Percentiles rank a stretch among this genome's conserved stretches.
Conservation (phyloP, 2,329 filamentous ascomycete species). For the Nothophaeocryptopus gaeumannii region DNA sequence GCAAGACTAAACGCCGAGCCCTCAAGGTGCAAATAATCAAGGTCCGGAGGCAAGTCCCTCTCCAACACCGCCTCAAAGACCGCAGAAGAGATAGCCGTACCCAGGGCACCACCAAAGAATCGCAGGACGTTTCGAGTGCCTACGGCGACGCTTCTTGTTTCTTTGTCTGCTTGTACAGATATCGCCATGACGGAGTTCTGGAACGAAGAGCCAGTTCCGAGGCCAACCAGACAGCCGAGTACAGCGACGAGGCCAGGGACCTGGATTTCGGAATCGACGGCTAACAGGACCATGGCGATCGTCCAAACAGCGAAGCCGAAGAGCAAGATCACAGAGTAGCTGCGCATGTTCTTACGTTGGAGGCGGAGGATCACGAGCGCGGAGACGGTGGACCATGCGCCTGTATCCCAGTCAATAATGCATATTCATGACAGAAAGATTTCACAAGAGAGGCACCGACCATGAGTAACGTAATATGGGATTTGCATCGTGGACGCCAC, state of each 20-base stretch:
- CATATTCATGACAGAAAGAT: not conserved
- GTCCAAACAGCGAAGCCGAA: constrained; percentile 23
- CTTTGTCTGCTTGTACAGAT: constrained; percentile 18
- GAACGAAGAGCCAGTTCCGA: constrained; percentile 25
- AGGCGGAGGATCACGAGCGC: constrained; percentile 15
- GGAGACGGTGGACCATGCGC: constrained; percentile 18
- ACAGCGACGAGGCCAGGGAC: constrained; percentile 10
- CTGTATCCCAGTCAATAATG: not conserved
- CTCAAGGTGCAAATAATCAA: constrained; percentile 5
- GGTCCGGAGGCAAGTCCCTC: not conserved
- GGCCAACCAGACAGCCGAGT: constrained; percentile 19
- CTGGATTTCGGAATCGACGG: constrained; percentile 1
- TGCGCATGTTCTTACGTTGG: constrained; percentile 7
- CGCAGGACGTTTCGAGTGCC: constrained; percentile 25
- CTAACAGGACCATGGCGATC: constrained; percentile 11
- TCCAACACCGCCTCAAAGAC: constrained; percentile 9
- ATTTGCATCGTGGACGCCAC: constrained; percentile 15
- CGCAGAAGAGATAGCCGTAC: constrained; percentile 21
- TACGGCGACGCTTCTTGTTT: constrained; percentile 19
- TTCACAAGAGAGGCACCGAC: not conserved
- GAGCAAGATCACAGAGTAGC: constrained; percentile 21
- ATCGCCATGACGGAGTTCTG: constrained; percentile 27
- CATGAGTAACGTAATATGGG: constrained; percentile 24
- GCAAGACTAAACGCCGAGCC: constrained; percentile 16
- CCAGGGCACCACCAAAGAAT: constrained; percentile 24